Percentiles rank a stretch among this genome's conserved stretches.
Evolutionary conservation across 768 basidiomycete species (phyloP).

Genomic region (Zangia roseola): DNA sequence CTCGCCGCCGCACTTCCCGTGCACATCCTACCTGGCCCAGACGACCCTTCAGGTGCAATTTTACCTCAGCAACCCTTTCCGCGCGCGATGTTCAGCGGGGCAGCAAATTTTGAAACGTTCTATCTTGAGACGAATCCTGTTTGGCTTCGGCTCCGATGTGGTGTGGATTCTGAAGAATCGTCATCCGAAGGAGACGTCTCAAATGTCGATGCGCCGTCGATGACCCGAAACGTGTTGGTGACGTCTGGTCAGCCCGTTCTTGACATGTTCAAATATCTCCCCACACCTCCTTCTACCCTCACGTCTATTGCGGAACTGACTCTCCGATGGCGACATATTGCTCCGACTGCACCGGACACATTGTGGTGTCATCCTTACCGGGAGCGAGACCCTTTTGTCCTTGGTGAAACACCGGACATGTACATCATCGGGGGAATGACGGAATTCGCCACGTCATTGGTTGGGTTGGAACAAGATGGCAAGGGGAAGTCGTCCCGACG

Average conservation of each 20-base stretch:
- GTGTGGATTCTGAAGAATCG: constrained; percentile 31
- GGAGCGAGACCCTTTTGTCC: constrained; percentile 83
- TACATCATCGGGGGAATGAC: constrained; percentile 94
- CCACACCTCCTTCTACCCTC: constrained; percentile 66
- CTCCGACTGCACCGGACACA: constrained; percentile 98
- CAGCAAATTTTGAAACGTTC: constrained; percentile 59
- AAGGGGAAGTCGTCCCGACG: constrained; percentile 29
- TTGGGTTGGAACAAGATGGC: constrained; percentile 39
- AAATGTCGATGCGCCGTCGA: constrained; percentile 13
- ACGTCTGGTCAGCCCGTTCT: constrained; percentile 92
- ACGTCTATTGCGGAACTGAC: constrained; percentile 75
- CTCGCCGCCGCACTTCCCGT: constrained; percentile 77
- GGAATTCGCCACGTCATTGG: constrained; percentile 71
- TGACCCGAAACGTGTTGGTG: constrained; percentile 65
- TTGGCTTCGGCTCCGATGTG: constrained; percentile 68
- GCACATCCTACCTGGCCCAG: constrained; percentile 83
- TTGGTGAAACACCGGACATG: constrained; percentile 81
- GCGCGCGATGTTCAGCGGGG: constrained; percentile 80
- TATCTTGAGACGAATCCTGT: constrained; percentile 85
- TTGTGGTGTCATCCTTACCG: constrained; percentile 98
- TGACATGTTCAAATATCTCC: constrained; percentile 93
- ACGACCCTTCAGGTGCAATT: constrained; percentile 85
- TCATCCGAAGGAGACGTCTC: background rate
- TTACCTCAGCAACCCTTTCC: constrained; percentile 95
- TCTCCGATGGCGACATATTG: constrained; percentile 91